Conservation (phyloP, 2,329 filamentous ascomycete genomes). For the Stachybotrys chartarum region DNA sequence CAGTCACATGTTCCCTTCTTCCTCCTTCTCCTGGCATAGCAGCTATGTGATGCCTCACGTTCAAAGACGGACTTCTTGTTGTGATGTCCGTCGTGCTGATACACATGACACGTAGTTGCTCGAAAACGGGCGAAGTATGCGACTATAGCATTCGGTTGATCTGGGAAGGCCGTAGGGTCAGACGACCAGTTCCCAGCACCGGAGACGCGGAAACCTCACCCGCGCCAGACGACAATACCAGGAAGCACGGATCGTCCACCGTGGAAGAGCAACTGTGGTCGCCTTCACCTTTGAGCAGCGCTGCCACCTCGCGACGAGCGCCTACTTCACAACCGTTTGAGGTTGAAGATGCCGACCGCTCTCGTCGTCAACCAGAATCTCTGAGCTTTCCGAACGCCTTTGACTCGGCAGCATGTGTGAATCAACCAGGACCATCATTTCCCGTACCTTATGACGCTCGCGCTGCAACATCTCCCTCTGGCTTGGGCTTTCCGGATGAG, state of each 20-base stretch:
- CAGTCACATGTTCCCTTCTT: neutral
- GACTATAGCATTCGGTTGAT: conserved; percentile 78
- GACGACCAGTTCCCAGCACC: conserved; percentile 4
- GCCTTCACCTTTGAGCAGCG: neutral
- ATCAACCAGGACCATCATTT: neutral
- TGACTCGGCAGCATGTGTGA: neutral
- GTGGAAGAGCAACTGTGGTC: neutral
- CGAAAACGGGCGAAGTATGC: conserved; percentile 63
- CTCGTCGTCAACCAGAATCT: neutral
- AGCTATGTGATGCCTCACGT: too few relatives aligned
- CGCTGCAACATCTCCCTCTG: neutral
- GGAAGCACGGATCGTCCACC: neutral
- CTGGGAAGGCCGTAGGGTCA: conserved; percentile 59
- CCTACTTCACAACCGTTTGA: neutral
- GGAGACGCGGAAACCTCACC: neutral
- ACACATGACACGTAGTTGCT: conserved; percentile 38
- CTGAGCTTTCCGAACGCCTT: neutral
- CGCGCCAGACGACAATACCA: neutral
- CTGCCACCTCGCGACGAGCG: neutral
- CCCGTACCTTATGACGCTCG: neutral
- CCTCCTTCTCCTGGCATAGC: neutral
- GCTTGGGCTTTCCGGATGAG: neutral
- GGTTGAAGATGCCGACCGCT: neutral
- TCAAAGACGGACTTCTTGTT: too few relatives aligned
- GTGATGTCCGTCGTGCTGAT: neutral